Evolutionary conservation across 352 stramenopile species (phyloP), one percentile per base, ranked within the genome.

Genomic region (Globisporangium camurandrum): DNA sequence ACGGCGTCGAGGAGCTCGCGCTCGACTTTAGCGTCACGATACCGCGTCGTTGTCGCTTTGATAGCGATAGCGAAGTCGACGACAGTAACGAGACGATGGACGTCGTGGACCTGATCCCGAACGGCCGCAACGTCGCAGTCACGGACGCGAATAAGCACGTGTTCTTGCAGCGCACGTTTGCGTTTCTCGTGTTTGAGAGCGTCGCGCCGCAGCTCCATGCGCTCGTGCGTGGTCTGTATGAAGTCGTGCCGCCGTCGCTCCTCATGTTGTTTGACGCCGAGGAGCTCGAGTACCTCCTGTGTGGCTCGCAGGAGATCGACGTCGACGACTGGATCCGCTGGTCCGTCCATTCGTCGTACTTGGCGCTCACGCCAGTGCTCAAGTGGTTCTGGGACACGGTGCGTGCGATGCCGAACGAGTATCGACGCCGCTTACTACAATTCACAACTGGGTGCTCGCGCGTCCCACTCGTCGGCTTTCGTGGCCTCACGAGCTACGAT

Each of bases 211-310:
- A 98, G 68, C 71, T 98, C 7, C 71, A 75, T 45, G 67, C 84
- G 14, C 94, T 99, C 49, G 57, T 99, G 4, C 89, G 86, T 44
- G 96, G 97, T 17, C 91, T 99, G 42, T 98, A 98, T 64, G 93
- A 98, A 57, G 90, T 98, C 11, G 86, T 98, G 37, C 95, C 95
- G 11, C 78, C 88, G 59, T 70, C 92, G 6, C 67, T 98, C 14
- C 64, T 98, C 20, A 88, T 89, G 45, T 71, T 98, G 14, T 98
- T 98, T 67, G 95, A 98, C 67, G 96, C 95, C 51, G 92, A 98
- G 69, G 94, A 98, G 67, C 61, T 98, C 10, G 95, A 98, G 56
- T 76, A 98, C 33, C 49, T 98, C 6, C 86, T 98, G 61, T 98
- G 93, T 53, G 95, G 95, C 17, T 75, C 97, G 27, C 82, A 92